A percentile compares a stretch with the other conserved stretches of the same genome.
These are phyloP conservation scores for Tranzscheliella williamsii DNA, from an alignment of 1,284 basidiomycete species.

Conservation along the genomic window DNA sequence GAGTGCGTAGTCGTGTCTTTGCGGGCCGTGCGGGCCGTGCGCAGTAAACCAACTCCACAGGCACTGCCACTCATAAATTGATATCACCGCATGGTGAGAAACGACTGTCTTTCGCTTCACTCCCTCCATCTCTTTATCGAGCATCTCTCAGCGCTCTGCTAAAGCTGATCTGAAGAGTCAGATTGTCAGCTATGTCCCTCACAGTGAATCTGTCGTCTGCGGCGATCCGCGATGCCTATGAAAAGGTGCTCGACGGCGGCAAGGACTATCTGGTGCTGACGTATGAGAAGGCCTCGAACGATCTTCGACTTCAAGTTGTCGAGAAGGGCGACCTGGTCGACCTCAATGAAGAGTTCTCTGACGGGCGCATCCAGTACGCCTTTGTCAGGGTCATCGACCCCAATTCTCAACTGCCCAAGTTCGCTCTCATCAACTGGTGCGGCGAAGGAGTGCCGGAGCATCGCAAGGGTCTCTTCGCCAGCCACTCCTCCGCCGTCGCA, in stretches of 20 bases:
- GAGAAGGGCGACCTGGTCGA: conserved; percentile 74
- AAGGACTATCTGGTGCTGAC: conserved; percentile 87
- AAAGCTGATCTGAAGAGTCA: too few relatives aligned
- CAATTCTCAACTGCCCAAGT: conserved; percentile 86
- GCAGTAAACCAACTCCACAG: too few relatives aligned
- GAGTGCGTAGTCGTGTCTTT: too few relatives aligned
- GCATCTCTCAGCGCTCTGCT: too few relatives aligned
- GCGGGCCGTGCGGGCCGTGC: too few relatives aligned
- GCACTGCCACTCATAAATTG: too few relatives aligned
- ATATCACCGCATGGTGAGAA: too few relatives aligned
- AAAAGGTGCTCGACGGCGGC: conserved; percentile 62
- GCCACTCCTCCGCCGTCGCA: conserved; percentile 80
- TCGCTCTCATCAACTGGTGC: conserved; percentile 77
- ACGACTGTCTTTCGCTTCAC: too few relatives aligned
- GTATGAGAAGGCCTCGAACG: conserved; percentile 82
- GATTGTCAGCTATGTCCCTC: too few relatives aligned
- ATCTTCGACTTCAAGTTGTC: conserved; percentile 83
- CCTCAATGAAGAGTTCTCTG: conserved; percentile 88
- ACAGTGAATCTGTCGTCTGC: conserved; percentile 72
- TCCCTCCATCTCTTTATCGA: too few relatives aligned
- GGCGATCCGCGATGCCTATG: conserved; percentile 64
- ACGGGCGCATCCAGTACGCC: conserved; percentile 93
- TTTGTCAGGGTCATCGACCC: conserved; percentile 86
- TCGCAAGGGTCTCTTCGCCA: conserved; percentile 88
- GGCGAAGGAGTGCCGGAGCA: conserved; percentile 92